These are phyloP conservation scores for Thyridium curvatum DNA, from an alignment of 2,329 filamentous ascomycete genomes.

Conservation along the genomic window DNA sequence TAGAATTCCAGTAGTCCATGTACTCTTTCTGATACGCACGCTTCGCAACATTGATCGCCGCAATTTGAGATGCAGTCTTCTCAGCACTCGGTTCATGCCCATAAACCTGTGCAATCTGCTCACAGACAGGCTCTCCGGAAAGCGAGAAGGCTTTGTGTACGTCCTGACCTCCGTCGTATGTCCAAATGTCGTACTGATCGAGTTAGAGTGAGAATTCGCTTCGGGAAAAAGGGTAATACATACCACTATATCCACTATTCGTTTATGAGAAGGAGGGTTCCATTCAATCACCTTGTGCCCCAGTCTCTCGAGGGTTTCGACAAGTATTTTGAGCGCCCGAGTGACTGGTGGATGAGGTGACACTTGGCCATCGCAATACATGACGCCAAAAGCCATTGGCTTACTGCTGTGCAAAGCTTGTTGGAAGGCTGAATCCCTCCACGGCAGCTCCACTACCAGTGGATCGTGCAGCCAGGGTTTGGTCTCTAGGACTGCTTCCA, in stretches of 20 bases:
- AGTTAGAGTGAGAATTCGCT: no score
- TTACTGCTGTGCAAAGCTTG: no score
- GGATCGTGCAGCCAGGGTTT: conserved; percentile 64
- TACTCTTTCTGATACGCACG: conserved; percentile 51
- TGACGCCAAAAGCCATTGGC: conserved; percentile 48
- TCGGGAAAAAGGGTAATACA: no score
- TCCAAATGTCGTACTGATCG: conserved; percentile 21
- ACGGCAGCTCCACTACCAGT: conserved; percentile 58
- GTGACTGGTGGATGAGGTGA: conserved; percentile 50
- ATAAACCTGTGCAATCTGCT: conserved; percentile 31
- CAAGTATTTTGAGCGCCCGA: conserved; percentile 45
- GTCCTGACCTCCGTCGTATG: conserved; percentile 23
- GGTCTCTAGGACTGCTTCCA: conserved; percentile 48
- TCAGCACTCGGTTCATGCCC: conserved; percentile 16
- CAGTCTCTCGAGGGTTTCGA: conserved; percentile 36
- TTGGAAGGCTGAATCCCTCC: no score
- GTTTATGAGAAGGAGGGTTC: conserved; percentile 45
- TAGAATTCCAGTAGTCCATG: conserved; percentile 59
- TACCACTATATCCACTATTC: conserved; percentile 30
- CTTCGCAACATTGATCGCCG: conserved; percentile 43
- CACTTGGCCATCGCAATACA: conserved; percentile 43
- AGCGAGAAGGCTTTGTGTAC: conserved; percentile 44
- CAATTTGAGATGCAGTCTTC: conserved; percentile 22
- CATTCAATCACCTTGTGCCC: conserved; percentile 55
- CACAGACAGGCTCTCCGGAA: conserved; percentile 46